A percentile compares a stretch with the other conserved stretches of the same genome.
phyloP scores from a whole-genome alignment of 257 asterid species.

The Jacaranda copaia region DNA sequence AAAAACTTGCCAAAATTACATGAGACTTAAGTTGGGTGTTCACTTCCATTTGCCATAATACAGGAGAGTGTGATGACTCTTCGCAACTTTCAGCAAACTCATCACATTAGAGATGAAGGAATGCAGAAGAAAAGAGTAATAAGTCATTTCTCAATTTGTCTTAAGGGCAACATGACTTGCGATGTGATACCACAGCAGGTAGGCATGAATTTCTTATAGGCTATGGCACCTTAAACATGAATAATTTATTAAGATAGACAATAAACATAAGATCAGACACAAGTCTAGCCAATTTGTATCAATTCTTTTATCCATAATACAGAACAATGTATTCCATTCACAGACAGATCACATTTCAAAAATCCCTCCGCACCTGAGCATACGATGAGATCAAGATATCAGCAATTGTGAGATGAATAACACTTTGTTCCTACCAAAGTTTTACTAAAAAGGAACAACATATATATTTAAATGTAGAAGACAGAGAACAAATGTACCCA shows the following conservation, averaged over 20 bases:
- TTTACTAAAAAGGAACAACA: conserved; percentile 19
- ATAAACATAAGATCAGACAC: no score
- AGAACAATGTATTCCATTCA: conserved; percentile 30
- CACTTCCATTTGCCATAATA: neutral
- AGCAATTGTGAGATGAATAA: conserved; percentile 8
- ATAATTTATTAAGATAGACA: no score
- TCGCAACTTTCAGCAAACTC: neutral
- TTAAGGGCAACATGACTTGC: no score
- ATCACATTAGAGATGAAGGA: neutral
- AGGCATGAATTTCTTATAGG: no score
- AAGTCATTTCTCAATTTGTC: no score
- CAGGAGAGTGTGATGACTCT: neutral
- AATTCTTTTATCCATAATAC: conserved; percentile 4
- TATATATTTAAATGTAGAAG: conserved; percentile 29
- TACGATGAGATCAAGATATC: conserved; percentile 28
- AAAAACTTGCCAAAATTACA: no score
- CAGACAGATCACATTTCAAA: conserved; percentile 28
- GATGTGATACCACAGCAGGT: no score
- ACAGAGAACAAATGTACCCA: conserved; percentile 32
- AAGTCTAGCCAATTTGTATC: no score
- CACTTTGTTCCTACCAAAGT: conserved; percentile 36
- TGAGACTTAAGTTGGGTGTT: neutral
- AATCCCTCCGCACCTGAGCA: conserved; percentile 27
- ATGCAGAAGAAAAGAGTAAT: neutral
- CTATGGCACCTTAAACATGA: no score